These are phyloP conservation scores for Colletotrichum chlorophyti DNA, from an alignment of 2,329 filamentous ascomycete species.

Conservation along the genomic window DNA sequence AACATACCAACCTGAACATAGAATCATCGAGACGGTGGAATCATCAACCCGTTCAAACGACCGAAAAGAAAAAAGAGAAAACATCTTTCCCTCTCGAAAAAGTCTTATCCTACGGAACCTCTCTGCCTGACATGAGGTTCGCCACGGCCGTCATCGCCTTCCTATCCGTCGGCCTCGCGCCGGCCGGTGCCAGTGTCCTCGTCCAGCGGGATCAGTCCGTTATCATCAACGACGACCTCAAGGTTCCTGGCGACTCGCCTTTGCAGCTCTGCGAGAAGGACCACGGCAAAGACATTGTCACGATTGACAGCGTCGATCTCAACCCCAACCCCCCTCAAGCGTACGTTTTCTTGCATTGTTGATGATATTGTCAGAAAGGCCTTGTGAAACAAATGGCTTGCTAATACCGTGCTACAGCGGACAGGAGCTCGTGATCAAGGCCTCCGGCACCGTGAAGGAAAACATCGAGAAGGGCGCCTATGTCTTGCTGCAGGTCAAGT, in stretches of 20 bases:
- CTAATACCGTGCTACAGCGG: conserved; percentile 62
- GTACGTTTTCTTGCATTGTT: conserved; percentile 60
- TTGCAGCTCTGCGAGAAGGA: conserved; percentile 76
- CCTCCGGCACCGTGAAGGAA: conserved; percentile 76
- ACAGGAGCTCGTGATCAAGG: conserved; percentile 77
- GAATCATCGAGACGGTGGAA: conserved; percentile 9
- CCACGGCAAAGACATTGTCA: conserved; percentile 73
- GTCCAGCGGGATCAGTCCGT: conserved; percentile 57
- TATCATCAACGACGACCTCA: conserved; percentile 58
- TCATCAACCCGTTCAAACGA: background rate
- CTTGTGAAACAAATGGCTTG: conserved; percentile 22
- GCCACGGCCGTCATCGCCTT: conserved; percentile 51
- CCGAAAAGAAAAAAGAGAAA: no score
- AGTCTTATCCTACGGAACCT: background rate
- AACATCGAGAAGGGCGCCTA: conserved; percentile 80
- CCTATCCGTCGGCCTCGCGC: conserved; percentile 52
- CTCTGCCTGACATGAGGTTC: conserved; percentile 46
- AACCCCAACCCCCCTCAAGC: conserved; percentile 84
- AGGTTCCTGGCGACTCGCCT: conserved; percentile 86
- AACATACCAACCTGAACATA: conserved; percentile 13
- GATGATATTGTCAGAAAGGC: background rate
- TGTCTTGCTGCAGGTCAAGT: conserved; percentile 87
- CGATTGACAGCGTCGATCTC: conserved; percentile 81
- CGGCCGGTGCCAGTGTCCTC: conserved; percentile 52
- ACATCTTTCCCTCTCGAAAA: no score